Evolutionary conservation across 2,329 filamentous ascomycete genomes (phyloP), one percentile per base, ranked within the genome.

Genomic region (Fusarium succisae): DNA sequence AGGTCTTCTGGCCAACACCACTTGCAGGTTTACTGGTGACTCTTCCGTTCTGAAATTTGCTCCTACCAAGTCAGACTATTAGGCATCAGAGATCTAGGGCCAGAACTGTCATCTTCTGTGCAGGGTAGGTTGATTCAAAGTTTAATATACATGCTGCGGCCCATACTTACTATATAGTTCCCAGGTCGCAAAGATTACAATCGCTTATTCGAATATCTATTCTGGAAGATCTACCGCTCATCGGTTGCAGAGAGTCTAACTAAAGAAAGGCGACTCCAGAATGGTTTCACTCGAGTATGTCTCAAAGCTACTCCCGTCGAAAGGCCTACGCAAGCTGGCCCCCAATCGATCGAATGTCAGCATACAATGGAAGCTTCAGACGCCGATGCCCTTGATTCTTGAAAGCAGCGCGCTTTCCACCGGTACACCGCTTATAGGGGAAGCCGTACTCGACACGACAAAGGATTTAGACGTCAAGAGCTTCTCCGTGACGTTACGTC

Each of bases 241-340:
- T 13, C 39, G 13, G 1, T 41, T 9, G 4, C 8, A 9, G 13
- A 41, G 38, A 41, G 20, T 14, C 38, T 22, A 41, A 22, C 20
- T 9, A 9, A 1, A 41, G 12, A 14, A 41, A 41, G 39, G 9
- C 0, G 13, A 4, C 39, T 22, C 4, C 0, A n/a, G 5, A 41
- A 41, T 41, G 39, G 20, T 41, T 1, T 41, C 39, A n/a, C 20
- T 41, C 2, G 39, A 41, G 20, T 22, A 41, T 22, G 39, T 41
- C 8, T 41, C 39, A 13, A 41, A 22, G 39, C 39, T 41, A 5
- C 39, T 41, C 8, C 39, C 39, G 4, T 41, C 39, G 20, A 41
- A 41, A 22, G 20, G 39, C 39, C 20, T 41, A 14, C 39, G 39
- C 39, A 41, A 41, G 13, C 39, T 41, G 5, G 39, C 8, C 39